These are phyloP conservation scores for Lachancea waltii DNA, from an alignment of 805 yeast species.

Conservation along the genomic window DNA sequence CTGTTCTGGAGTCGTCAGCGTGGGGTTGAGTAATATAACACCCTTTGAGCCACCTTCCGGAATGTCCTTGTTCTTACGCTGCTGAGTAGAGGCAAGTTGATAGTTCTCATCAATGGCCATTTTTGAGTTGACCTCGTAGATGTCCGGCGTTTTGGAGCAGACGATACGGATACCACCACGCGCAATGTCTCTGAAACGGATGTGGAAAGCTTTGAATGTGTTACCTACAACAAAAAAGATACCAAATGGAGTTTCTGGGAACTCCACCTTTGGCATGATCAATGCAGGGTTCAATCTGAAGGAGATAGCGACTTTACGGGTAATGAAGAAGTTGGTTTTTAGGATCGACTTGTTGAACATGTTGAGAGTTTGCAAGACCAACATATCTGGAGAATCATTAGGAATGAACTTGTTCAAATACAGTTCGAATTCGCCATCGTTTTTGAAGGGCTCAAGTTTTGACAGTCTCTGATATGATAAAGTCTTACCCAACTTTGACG, in stretches of 20 bases:
- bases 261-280: constrained; percentile 70
- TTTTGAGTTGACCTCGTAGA: constrained; percentile 76
- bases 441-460: constrained; percentile 66
- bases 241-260: constrained; percentile 90
- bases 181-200: constrained; percentile 93
- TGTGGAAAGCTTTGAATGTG: constrained; percentile 95
- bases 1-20: constrained; percentile 60
- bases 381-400: constrained; percentile 66
- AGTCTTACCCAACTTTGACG: constrained; percentile 59
- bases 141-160: constrained; percentile 76
- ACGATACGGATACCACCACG: constrained; percentile 98
- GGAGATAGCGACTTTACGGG: constrained; percentile 91
- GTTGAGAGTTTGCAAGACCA: constrained; percentile 76
- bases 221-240: constrained; percentile 94
- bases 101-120: constrained; percentile 94
- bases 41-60: constrained; percentile 99
- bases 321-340: constrained; percentile 89
- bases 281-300: constrained; percentile 85
- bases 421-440: constrained; percentile 67
- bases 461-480: constrained; percentile 80
- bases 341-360: constrained; percentile 79
- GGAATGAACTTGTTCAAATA: constrained; percentile 63
- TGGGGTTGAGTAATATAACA: constrained; percentile 80
- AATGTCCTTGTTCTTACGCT: constrained; percentile 92
- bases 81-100: constrained; percentile 92